phyloP scores from a whole-genome alignment of 805 yeast genomes.

The Sugiyamaella mastotermitis region DNA sequence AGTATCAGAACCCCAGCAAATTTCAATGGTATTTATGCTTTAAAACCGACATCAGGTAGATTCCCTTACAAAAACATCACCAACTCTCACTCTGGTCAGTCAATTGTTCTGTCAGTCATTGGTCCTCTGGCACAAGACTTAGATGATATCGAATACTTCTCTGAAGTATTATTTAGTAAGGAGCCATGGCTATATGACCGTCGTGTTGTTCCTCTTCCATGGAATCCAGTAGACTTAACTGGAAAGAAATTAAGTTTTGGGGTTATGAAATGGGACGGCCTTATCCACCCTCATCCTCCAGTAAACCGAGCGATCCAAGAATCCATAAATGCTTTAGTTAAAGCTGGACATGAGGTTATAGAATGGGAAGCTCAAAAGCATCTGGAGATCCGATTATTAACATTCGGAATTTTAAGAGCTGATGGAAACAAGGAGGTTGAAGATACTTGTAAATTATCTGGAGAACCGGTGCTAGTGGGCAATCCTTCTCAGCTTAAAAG shows the following conservation, averaged over 20 bases:
- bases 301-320: slow-evolving; percentile 39
- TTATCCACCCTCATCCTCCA: slow-evolving; percentile 47
- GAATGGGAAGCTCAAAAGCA: slow-evolving; percentile 29
- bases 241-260: slow-evolving; percentile 9
- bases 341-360: slow-evolving; percentile 20
- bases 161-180: slow-evolving; percentile 33
- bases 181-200: slow-evolving; percentile 48
- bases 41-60: slow-evolving; percentile 39
- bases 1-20: slow-evolving; percentile 45
- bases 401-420: slow-evolving; percentile 6
- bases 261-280: slow-evolving; percentile 34
- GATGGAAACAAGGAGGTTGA: slow-evolving; percentile 10
- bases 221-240: slow-evolving; percentile 32
- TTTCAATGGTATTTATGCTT: slow-evolving; percentile 42
- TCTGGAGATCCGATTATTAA: neutral
- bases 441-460: slow-evolving; percentile 9
- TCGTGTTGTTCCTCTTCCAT: slow-evolving; percentile 44
- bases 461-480: slow-evolving; percentile 12
- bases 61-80: slow-evolving; percentile 11
- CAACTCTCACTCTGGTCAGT: slow-evolving; percentile 33
- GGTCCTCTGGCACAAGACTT: slow-evolving; percentile 43
- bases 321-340: slow-evolving; percentile 22
- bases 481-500: neutral
- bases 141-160: slow-evolving; percentile 36
- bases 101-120: slow-evolving; percentile 36